phyloP scores from a whole-genome alignment of 495 filamentous ascomycete genomes.

The Melanomma pulvis-pyrius region DNA sequence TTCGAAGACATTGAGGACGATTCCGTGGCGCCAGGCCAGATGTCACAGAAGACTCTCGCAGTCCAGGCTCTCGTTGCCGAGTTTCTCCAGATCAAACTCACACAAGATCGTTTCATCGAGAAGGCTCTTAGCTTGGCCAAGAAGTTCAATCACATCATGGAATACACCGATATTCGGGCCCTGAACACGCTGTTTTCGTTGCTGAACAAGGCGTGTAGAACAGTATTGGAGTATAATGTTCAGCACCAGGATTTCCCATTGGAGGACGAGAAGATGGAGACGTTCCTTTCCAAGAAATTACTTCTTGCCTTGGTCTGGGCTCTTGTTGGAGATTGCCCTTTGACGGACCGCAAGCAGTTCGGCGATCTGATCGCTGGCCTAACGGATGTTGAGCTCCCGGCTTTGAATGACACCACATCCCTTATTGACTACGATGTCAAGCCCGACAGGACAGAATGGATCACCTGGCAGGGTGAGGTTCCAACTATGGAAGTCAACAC shows the following conservation, averaged over 20 bases:
- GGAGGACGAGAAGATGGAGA: slow-evolving; percentile 83
- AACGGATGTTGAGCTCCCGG: slow-evolving; percentile 80
- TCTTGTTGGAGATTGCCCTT: slow-evolving; percentile 89
- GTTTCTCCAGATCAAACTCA: slow-evolving; percentile 73
- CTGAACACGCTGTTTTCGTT: slow-evolving; percentile 93
- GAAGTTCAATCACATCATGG: slow-evolving; percentile 93
- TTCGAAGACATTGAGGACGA: slow-evolving; percentile 97
- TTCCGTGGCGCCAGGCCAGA: slow-evolving; percentile 75
- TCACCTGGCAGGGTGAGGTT: slow-evolving; percentile 89
- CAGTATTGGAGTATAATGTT: slow-evolving; percentile 91
- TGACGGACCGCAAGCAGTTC: slow-evolving; percentile 83
- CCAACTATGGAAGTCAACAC: slow-evolving; percentile 95
- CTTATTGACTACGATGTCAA: slow-evolving; percentile 94
- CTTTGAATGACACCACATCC: slow-evolving; percentile 70
- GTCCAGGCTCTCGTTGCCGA: slow-evolving; percentile 76
- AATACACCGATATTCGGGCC: slow-evolving; percentile 86
- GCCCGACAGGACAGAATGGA: slow-evolving; percentile 84
- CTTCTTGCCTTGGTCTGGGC: slow-evolving; percentile 92
- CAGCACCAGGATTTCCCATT: slow-evolving; percentile 94
- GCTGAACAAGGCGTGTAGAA: slow-evolving; percentile 87
- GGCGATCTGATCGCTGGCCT: slow-evolving; percentile 78
- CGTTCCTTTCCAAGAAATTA: slow-evolving; percentile 88
- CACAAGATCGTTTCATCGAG: slow-evolving; percentile 73
- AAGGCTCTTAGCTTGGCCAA: slow-evolving; percentile 75
- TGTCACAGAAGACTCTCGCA: slow-evolving; percentile 71